Conservation (phyloP, 2,329 filamentous ascomycete species). For the Diplocarpon rosae region DNA sequence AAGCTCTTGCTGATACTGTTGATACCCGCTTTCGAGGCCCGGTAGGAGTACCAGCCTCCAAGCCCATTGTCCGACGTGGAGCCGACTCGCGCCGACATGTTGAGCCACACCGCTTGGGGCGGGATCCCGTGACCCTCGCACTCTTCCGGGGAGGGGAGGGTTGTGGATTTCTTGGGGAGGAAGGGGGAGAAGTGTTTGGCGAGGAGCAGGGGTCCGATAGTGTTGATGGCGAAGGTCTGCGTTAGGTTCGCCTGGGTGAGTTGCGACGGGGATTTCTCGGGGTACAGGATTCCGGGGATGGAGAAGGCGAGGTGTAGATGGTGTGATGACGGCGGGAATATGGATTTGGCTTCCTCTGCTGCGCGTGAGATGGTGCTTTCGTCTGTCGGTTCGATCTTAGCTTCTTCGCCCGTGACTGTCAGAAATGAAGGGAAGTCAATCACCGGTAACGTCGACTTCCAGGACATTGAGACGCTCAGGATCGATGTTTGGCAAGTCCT, state of each 20-base stretch:
- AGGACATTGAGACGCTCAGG: slow-evolving; percentile 39
- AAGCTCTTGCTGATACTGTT: slow-evolving; percentile 61
- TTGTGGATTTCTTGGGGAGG: slow-evolving; percentile 47
- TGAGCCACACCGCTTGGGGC: slow-evolving; percentile 52
- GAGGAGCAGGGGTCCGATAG: slow-evolving; percentile 62
- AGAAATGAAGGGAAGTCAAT: neutral
- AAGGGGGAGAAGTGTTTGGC: slow-evolving; percentile 65
- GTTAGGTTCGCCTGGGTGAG: slow-evolving; percentile 50
- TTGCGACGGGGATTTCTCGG: slow-evolving; percentile 60
- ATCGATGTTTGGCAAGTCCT: slow-evolving; percentile 33
- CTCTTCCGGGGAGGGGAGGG: slow-evolving; percentile 19
- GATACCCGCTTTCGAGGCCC: slow-evolving; percentile 64
- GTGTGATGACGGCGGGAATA: slow-evolving; percentile 40
- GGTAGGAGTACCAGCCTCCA: slow-evolving; percentile 77
- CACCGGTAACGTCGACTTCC: slow-evolving; percentile 46
- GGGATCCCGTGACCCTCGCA: slow-evolving; percentile 31
- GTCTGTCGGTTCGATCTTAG: slow-evolving; percentile 28
- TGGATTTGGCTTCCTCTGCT: slow-evolving; percentile 35
- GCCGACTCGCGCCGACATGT: slow-evolving; percentile 70
- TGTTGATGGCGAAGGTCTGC: slow-evolving; percentile 63
- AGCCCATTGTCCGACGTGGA: slow-evolving; percentile 59
- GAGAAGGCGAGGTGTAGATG: slow-evolving; percentile 60
- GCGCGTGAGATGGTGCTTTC: slow-evolving; percentile 52
- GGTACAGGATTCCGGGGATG: slow-evolving; percentile 59
- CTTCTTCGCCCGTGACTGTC: neutral